These are phyloP conservation scores for Candida fluviatilis DNA, from an alignment of 805 yeast species.

Conservation along the genomic window DNA sequence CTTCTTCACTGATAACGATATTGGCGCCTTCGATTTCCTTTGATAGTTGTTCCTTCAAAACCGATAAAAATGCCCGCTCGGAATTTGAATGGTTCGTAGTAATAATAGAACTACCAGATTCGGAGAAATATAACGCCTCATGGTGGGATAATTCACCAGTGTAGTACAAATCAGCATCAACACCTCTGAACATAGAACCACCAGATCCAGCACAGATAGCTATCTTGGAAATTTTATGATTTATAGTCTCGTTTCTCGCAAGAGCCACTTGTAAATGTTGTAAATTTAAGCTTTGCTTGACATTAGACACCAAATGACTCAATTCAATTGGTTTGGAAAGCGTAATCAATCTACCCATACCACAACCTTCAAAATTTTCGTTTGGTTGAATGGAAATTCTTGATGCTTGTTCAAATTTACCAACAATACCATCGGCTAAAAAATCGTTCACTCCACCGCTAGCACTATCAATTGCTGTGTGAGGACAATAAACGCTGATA, in stretches of 20 bases:
- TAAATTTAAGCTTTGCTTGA: slow-evolving; percentile 54
- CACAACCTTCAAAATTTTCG: slow-evolving; percentile 49
- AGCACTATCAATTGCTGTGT: slow-evolving; percentile 94
- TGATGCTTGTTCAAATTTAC: slow-evolving; percentile 19
- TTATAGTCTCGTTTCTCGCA: slow-evolving; percentile 19
- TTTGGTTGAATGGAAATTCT: slow-evolving; percentile 44
- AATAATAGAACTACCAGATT: slow-evolving; percentile 66
- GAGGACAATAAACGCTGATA: slow-evolving; percentile 92
- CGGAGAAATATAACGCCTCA: slow-evolving; percentile 70
- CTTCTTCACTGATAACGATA: slow-evolving; percentile 50
- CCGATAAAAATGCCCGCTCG: slow-evolving; percentile 75
- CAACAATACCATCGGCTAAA: slow-evolving; percentile 58
- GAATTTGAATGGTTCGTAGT: slow-evolving; percentile 89
- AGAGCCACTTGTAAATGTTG: slow-evolving; percentile 59
- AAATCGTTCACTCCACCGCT: slow-evolving; percentile 93
- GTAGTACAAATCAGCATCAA: slow-evolving; percentile 62
- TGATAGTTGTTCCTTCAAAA: slow-evolving; percentile 47
- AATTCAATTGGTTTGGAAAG: slow-evolving; percentile 44
- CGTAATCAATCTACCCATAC: slow-evolving; percentile 74
- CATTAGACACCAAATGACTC: slow-evolving; percentile 39
- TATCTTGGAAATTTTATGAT: slow-evolving; percentile 43
- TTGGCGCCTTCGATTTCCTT: slow-evolving; percentile 41
- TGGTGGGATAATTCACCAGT: slow-evolving; percentile 97
- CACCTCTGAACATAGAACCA: slow-evolving; percentile 63
- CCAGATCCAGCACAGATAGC: slow-evolving; percentile 98